These are phyloP conservation scores for Zymoseptoria crescenta DNA, from an alignment of 2,329 filamentous ascomycete genomes.

Conservation along the genomic window DNA sequence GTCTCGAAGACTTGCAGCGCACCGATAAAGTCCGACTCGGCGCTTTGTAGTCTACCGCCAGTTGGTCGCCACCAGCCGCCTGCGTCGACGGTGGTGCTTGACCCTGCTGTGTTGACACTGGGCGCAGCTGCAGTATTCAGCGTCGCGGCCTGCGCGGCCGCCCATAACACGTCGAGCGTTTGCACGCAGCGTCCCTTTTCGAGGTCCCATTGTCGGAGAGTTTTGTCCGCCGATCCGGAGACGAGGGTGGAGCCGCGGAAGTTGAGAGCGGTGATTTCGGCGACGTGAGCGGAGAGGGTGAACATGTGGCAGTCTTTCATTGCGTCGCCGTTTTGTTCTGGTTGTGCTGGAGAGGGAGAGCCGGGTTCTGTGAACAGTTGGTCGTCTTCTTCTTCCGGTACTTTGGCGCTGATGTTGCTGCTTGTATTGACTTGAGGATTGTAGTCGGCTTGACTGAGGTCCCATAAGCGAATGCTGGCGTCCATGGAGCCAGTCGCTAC, in stretches of 20 bases:
- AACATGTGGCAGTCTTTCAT: slow-evolving; percentile 88
- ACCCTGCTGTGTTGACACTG: slow-evolving; percentile 3
- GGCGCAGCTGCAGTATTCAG: slow-evolving; percentile 33
- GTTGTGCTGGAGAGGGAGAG: slow-evolving; percentile 26
- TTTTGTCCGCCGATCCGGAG: slow-evolving; percentile 95
- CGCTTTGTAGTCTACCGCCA: slow-evolving; percentile 48
- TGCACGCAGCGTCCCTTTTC: slow-evolving; percentile 96
- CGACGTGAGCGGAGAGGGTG: slow-evolving; percentile 81
- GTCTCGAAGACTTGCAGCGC: slow-evolving; percentile 94
- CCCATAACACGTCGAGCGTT: slow-evolving; percentile 96
- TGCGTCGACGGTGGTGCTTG: slow-evolving; percentile 5
- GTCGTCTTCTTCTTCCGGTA: slow-evolving; percentile 33
- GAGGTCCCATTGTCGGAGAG: slow-evolving; percentile 92
- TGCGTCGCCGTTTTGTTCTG: slow-evolving; percentile 60
- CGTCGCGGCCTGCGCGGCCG: slow-evolving; percentile 72
- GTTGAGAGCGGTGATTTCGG: slow-evolving; percentile 88
- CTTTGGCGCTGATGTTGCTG: slow-evolving; percentile 34
- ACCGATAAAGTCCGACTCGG: slow-evolving; percentile 83
- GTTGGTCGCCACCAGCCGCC: slow-evolving; percentile 63
- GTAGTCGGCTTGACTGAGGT: slow-evolving; percentile 81
- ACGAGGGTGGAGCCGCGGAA: slow-evolving; percentile 85
- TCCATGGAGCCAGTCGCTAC: slow-evolving; percentile 92
- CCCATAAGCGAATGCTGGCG: slow-evolving; percentile 90
- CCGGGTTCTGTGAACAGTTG: slow-evolving; percentile 19
- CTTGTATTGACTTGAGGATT: slow-evolving; percentile 51